Base-by-base conservation (phyloP, 345 rosid species). In the Toxicodendron radicans region DNA sequence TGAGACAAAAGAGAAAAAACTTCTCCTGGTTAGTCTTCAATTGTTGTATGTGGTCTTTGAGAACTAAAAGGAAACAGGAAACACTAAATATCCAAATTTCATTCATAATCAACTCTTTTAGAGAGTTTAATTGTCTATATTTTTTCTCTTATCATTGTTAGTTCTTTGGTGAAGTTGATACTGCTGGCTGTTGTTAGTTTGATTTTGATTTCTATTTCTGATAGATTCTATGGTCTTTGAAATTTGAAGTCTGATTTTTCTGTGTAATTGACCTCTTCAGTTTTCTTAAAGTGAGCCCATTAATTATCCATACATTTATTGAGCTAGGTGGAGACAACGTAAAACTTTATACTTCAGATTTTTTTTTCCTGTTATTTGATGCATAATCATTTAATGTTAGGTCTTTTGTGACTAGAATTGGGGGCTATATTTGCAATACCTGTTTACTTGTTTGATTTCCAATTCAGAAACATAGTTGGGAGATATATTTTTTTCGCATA, bases 401-500 rank as follows among this genome's bases (percentile, higher is more conserved):
- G 60, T 7, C 14, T 20, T 17, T 45, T 46, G 6, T 64, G 63
- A 53, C 13, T 57, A 2, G 58, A 66, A 5, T 11, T 58, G 17
- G 21, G 53, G 45, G 12, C 38, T 58, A 51, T 53, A 23, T 27
- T 3, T 58, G 30, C 72, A 66, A 72, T 82, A 70, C 68, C 58
- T 27, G 30, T 57, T 49, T 62, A 49, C 62, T 72, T 64, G 60
- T 73, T 58, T 77, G 65, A 61, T 73, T 81, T 74, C 71, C 74
- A 76, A 67, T 74, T 71, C 83, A 85, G 88, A 73, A 80, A 79
- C 75, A 67, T 79, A 64, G 54, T 75, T 54, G 30, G 82, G 84
- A 70, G 79, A 70, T 35, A 73, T 53, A 68, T 27, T 73, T 72
- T 72, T 80, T 73, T 60, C 66, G 79, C 7, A 70, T 68, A 81